phyloP scores from a whole-genome alignment of 1,284 basidiomycete genomes.

The Microstroma glucosiphilum region DNA sequence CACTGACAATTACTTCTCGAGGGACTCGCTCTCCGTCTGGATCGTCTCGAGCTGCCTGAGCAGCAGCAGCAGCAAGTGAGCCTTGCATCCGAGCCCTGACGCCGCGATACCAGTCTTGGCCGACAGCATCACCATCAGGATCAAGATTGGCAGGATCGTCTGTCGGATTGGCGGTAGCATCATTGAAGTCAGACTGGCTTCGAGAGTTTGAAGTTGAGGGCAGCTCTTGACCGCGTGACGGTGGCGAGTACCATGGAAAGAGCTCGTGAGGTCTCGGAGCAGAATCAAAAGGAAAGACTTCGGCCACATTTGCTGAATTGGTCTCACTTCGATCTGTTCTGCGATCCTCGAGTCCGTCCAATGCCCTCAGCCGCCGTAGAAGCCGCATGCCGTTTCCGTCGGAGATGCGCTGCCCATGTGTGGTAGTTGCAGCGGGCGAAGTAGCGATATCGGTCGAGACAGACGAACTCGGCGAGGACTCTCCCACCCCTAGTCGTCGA shows the following conservation, averaged over 20 bases:
- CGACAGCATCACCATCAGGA: slow-evolving; percentile 1
- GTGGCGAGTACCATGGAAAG: slow-evolving; percentile 5
- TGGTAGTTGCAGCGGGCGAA: too few species aligned
- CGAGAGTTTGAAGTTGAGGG: not conserved
- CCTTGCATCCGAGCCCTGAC: not conserved
- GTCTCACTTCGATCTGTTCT: not conserved
- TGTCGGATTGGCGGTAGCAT: not conserved
- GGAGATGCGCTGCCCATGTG: not conserved
- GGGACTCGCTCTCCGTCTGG: not conserved
- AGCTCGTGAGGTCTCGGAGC: not conserved
- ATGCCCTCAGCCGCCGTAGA: not conserved
- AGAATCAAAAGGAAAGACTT: not conserved
- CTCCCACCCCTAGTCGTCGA: too few species aligned
- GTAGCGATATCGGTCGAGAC: too few species aligned
- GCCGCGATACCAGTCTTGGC: slow-evolving; percentile 5
- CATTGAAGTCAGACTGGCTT: not conserved
- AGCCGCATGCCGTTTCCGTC: not conserved
- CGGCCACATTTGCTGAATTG: not conserved
- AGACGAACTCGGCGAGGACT: too few species aligned
- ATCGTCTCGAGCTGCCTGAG: not conserved
- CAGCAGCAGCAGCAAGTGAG: not conserved
- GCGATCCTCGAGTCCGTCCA: not conserved
- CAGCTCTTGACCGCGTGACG: not conserved
- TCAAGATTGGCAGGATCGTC: not conserved
- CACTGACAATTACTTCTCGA: not conserved